A percentile compares a stretch with the other conserved stretches of the same genome.
These are phyloP conservation scores for Yarrowia sp. DNA, from an alignment of 805 yeast species.

Conservation along the genomic window DNA sequence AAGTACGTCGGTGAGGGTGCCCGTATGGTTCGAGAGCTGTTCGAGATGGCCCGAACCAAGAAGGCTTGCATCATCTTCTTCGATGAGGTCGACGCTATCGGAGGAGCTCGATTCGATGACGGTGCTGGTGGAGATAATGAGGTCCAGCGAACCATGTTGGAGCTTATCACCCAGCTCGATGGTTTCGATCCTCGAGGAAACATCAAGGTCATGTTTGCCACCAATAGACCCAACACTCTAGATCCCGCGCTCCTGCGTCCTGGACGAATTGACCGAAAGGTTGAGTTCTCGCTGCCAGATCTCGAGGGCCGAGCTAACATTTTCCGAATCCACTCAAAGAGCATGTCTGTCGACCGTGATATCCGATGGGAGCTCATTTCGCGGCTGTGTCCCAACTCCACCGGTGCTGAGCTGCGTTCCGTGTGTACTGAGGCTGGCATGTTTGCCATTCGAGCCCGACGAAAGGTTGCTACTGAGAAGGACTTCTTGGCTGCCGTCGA, in stretches of 20 bases:
- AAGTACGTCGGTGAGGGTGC: conserved; percentile 99
- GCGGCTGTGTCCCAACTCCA: conserved; percentile 94
- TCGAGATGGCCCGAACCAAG: conserved; percentile 98
- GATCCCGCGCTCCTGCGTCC: conserved; percentile 98
- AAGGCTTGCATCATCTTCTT: conserved; percentile 97
- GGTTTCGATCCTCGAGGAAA: conserved; percentile 99
- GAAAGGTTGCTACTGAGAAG: conserved; percentile 97
- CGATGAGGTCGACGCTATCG: conserved; percentile 98
- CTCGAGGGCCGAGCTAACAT: conserved; percentile 97
- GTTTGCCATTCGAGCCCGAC: conserved; percentile 98
- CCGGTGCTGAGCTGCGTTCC: conserved; percentile 97
- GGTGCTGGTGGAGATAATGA: conserved; percentile 99
- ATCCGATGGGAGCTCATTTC: conserved; percentile 98
- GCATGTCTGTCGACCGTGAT: conserved; percentile 96
- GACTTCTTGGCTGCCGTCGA: conserved; percentile 97
- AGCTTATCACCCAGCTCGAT: conserved; percentile 93
- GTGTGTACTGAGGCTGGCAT: conserved; percentile 99
- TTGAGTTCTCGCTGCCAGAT: conserved; percentile 94
- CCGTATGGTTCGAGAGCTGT: conserved; percentile 96
- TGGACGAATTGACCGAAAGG: conserved; percentile 98
- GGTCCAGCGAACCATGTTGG: conserved; percentile 98
- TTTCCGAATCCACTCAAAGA: conserved; percentile 93
- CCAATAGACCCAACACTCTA: conserved; percentile 95
- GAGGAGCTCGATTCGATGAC: conserved; percentile 99
- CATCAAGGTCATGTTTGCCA: conserved; percentile 98